Conservation (phyloP, 2,329 filamentous ascomycete species). For the Botryotinia narcissicola region DNA sequence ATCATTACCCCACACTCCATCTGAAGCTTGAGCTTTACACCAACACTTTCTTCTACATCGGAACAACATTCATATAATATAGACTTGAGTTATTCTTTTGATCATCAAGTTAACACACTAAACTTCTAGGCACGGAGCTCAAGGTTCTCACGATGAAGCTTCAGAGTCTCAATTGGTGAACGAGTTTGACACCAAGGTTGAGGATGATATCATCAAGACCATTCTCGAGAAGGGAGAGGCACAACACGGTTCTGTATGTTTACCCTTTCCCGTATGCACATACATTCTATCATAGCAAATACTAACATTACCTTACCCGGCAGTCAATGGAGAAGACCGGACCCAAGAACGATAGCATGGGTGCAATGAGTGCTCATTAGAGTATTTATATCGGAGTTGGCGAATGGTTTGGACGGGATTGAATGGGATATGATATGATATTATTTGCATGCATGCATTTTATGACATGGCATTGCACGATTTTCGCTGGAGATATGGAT, state of each 20-base stretch:
- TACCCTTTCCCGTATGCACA: not conserved
- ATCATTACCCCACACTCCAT: not conserved
- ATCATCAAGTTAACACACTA: not conserved
- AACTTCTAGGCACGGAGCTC: constrained; percentile 69
- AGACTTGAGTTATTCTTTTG: not conserved
- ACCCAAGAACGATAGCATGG: constrained; percentile 38
- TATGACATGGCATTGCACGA: not conserved
- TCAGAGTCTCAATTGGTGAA: constrained; percentile 73
- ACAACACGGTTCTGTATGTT: constrained; percentile 58
- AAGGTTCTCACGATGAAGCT: constrained; percentile 75
- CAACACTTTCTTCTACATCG: not conserved
- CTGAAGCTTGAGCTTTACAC: not conserved
- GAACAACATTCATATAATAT: not conserved
- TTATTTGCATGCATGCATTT: not conserved
- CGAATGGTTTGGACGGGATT: not conserved
- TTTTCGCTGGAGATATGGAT: not conserved
- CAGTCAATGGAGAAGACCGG: constrained; percentile 40
- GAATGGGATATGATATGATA: constrained; percentile 8
- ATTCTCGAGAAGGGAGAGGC: constrained; percentile 75
- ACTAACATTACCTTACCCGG: constrained; percentile 22
- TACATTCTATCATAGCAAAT: constrained; percentile 6
- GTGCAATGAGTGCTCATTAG: constrained; percentile 33
- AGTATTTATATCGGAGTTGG: constrained; percentile 14
- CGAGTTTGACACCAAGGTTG: constrained; percentile 79
- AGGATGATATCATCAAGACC: constrained; percentile 77